These are phyloP conservation scores for Salix viminalis DNA, from an alignment of 345 rosid genomes.

Conservation along the genomic window DNA sequence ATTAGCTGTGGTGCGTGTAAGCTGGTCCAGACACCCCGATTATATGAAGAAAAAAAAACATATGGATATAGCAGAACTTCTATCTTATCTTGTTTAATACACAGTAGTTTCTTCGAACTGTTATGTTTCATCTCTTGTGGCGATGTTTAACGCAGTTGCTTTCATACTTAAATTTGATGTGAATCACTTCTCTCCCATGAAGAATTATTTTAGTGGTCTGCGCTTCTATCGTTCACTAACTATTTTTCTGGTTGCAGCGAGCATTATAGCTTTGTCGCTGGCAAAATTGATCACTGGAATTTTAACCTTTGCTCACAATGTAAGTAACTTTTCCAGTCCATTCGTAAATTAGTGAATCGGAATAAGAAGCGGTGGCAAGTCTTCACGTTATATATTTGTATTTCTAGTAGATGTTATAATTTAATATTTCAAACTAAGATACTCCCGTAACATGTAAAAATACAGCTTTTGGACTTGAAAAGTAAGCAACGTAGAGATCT, in stretches of 20 bases:
- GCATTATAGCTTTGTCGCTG: slow-evolving; percentile 13
- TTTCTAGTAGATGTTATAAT: not conserved
- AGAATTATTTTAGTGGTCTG: not conserved
- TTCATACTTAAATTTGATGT: not conserved
- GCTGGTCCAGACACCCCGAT: rapidly evolving
- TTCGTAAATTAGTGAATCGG: no score
- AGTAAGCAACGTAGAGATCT: slow-evolving; percentile 2
- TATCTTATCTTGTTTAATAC: not conserved
- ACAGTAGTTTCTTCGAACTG: not conserved
- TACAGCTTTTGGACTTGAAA: slow-evolving; percentile 18
- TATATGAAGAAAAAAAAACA: not conserved
- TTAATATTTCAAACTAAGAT: not conserved
- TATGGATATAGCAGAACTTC: not conserved
- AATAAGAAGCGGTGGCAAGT: no score
- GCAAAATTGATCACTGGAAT: slow-evolving; percentile 23
- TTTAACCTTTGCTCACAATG: slow-evolving; percentile 9
- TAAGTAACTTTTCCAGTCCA: slow-evolving; percentile 3
- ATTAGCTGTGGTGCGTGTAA: no score
- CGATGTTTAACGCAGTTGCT: not conserved
- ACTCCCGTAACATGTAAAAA: not conserved
- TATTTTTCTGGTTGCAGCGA: slow-evolving; percentile 3
- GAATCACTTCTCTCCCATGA: not conserved
- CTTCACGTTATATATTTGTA: no score
- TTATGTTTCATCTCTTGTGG: not conserved
- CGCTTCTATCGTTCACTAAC: not conserved